A percentile compares a stretch with the other conserved stretches of the same genome.
Conservation (phyloP, 805 yeast species). For the Teunomyces funiuensis region DNA sequence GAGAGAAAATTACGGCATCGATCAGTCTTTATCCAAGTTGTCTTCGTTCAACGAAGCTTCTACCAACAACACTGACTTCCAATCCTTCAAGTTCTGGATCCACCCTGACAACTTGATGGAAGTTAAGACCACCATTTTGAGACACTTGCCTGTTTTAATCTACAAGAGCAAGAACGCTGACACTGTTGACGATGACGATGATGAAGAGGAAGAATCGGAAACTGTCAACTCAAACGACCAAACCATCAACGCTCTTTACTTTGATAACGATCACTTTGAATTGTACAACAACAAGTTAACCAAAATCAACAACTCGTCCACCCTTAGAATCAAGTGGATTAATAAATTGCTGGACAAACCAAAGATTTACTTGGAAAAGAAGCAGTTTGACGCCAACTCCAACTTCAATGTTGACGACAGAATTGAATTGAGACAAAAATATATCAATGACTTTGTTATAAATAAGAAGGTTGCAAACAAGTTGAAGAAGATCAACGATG, state of each 20-base stretch:
- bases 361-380: conserved; percentile 79
- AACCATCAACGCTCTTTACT: conserved; percentile 79
- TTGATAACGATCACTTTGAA: conserved; percentile 81
- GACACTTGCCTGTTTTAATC: conserved; percentile 89
- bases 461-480: conserved; percentile 14
- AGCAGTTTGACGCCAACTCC: conserved; percentile 57
- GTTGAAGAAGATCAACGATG: conserved; percentile 15
- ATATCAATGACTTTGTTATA: conserved; percentile 66
- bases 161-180: conserved; percentile 52
- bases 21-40: conserved; percentile 47
- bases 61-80: conserved; percentile 42
- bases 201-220: conserved; percentile 52
- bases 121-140: conserved; percentile 89
- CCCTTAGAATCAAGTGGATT: conserved; percentile 86
- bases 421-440: conserved; percentile 75
- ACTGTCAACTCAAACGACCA: conserved; percentile 49
- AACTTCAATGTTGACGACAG: conserved; percentile 61
- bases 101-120: conserved; percentile 98
- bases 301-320: conserved; percentile 66
- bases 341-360: conserved; percentile 78
- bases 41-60: conserved; percentile 46
- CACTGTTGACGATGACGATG: conserved; percentile 49
- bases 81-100: conserved; percentile 87
- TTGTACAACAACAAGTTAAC: conserved; percentile 81
- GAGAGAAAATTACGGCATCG: conserved; percentile 65